Evolutionary conservation across 2,329 filamentous ascomycete genomes (phyloP), one percentile per base, ranked within the genome.

Genomic region (Botrytis deweyae): DNA sequence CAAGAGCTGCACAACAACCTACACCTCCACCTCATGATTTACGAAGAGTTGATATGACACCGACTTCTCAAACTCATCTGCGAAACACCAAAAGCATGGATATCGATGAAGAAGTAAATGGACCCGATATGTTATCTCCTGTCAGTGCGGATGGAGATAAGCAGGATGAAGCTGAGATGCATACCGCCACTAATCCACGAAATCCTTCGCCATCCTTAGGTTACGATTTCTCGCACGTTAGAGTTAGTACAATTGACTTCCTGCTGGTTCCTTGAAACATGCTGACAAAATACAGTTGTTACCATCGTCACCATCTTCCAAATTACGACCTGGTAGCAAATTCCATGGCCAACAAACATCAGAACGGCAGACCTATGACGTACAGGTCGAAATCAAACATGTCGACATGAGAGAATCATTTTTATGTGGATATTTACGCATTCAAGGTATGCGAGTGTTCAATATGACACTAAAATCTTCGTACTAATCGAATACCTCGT

Each of bases 381-480:
- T 99, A 1, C 93, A 98, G 80, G 96, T 99, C 3, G 95, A 98
- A 81, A 94, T 99, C 78, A 97, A 98, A 83, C 92, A 98, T 83
- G 94, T 98, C 63, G 94, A 98, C 81, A 92, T 98, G 88, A 89
- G 91, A 72, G 94, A 98, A 82, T 98, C 95, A 9, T 98, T 95
- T 79, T 87, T 99, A 10, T 98, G 95, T 81, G 96, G 96, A 67
- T 98, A 98, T 82, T 86, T 99, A 77, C 92, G 93, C 78, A 99
- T 99, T 77, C 93, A 98, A 91, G 95, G 95, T 95, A 78, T 64
- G 70, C 20, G 33, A 36, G n/a, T 58, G 38, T 38, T 46, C 44
- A 14, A 49, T n/a, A 38, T 46, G 29, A 33, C n/a, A 8, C 10
- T 44, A 5, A n/a, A 67, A n/a, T 62, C 14, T 14, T 55, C 33